A percentile compares a stretch with the other conserved stretches of the same genome.
Conservation (phyloP, 805 yeast genomes). For the Barnettozyma botsteinii region DNA sequence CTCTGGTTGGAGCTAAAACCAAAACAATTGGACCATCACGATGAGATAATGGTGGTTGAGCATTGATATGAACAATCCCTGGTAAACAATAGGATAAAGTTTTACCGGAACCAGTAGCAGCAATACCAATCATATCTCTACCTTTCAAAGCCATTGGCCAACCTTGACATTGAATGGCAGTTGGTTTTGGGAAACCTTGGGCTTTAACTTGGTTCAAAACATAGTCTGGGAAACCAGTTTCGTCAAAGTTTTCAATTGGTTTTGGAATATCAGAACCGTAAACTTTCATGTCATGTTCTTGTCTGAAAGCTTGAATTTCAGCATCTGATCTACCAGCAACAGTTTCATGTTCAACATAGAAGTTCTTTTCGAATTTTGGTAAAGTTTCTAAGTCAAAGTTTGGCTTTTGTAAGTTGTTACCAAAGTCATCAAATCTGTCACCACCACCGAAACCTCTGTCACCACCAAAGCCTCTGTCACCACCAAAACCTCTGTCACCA, state of each 20-base stretch:
- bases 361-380: conserved; percentile 92
- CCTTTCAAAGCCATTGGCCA: conserved; percentile 99
- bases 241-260: conserved; percentile 89
- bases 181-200: conserved; percentile 91
- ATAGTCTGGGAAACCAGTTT: conserved; percentile 96
- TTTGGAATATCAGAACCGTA: conserved; percentile 84
- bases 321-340: conserved; percentile 70
- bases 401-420: conserved; percentile 59
- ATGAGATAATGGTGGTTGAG: conserved; percentile 86
- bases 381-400: conserved; percentile 73
- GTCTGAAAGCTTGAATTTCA: conserved; percentile 74
- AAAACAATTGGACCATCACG: conserved; percentile 98
- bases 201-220: conserved; percentile 83
- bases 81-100: conserved; percentile 96
- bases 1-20: conserved; percentile 98
- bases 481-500: conserved; percentile 22
- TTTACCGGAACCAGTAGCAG: conserved; percentile 99
- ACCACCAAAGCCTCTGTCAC: conserved; percentile 34
- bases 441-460: conserved; percentile 30
- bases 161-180: conserved; percentile 98
- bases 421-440: conserved; percentile 40
- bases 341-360: conserved; percentile 77
- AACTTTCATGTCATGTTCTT: conserved; percentile 78
- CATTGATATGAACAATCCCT: conserved; percentile 94
- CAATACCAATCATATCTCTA: conserved; percentile 98